Evolutionary conservation across 306 rosid genomes (phyloP).

Genomic region (Lagenaria siceraria): DNA sequence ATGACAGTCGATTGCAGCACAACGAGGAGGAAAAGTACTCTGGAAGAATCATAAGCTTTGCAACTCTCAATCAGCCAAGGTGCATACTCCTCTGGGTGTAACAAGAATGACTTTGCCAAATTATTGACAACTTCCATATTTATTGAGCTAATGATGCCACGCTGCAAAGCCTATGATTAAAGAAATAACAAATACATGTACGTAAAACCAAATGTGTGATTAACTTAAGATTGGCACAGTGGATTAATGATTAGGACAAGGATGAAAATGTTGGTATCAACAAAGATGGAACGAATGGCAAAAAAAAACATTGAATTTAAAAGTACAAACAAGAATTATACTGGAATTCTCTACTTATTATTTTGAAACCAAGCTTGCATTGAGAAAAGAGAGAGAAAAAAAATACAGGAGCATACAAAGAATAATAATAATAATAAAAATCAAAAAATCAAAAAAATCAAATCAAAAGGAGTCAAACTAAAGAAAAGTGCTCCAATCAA

Average conservation of each 20-base stretch:
- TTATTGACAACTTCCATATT: constrained; percentile 43
- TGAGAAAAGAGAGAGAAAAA: too few species aligned
- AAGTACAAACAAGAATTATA: too few species aligned
- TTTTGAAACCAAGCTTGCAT: too few species aligned
- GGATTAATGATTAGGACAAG: not conserved
- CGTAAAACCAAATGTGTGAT: not conserved
- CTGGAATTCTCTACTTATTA: too few species aligned
- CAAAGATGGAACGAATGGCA: too few species aligned
- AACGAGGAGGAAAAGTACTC: constrained; percentile 50
- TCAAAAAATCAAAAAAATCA: too few species aligned
- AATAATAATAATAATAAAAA: too few species aligned
- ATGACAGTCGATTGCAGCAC: constrained; percentile 42
- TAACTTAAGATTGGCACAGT: not conserved
- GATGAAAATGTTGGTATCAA: too few species aligned
- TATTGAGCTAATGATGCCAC: constrained; percentile 38
- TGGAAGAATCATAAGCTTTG: constrained; percentile 44
- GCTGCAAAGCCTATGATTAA: constrained; percentile 25
- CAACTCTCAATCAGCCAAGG: constrained; percentile 46
- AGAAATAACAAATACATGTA: not conserved
- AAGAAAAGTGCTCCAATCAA: too few species aligned
- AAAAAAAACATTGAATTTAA: too few species aligned
- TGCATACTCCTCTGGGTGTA: constrained; percentile 34
- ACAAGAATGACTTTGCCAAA: constrained; percentile 51
- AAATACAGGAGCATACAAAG: too few species aligned
- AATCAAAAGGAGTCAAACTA: too few species aligned